Evolutionary conservation across 2,329 filamentous ascomycete species (phyloP).

Genomic region (Aspergillus arachidicola): DNA sequence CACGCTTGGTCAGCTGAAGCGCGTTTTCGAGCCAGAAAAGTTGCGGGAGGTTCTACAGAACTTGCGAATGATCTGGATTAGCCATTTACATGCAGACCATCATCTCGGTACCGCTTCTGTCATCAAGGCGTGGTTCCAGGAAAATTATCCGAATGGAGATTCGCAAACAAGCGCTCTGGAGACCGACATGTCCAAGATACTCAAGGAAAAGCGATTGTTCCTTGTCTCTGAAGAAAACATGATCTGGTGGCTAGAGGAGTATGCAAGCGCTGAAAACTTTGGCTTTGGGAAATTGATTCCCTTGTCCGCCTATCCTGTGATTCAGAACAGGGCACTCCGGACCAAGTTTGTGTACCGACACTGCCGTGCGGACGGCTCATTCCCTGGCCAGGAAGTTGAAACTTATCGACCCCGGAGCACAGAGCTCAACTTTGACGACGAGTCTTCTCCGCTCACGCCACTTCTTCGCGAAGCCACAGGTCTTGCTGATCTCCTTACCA

Average conservation of each 20-base stretch:
- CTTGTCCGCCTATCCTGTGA: slow-evolving; percentile 42
- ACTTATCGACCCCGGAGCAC: slow-evolving; percentile 20
- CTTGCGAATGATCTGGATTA: slow-evolving; percentile 85
- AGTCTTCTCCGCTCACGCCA: slow-evolving; percentile 33
- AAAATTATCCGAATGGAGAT: slow-evolving; percentile 50
- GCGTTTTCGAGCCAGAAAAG: slow-evolving; percentile 68
- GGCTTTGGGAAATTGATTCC: slow-evolving; percentile 64
- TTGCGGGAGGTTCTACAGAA: slow-evolving; percentile 73
- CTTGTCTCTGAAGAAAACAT: slow-evolving; percentile 73
- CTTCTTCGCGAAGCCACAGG: slow-evolving; percentile 58
- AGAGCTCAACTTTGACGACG: slow-evolving; percentile 29
- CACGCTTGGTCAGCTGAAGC: slow-evolving; percentile 82
- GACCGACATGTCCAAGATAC: slow-evolving; percentile 38
- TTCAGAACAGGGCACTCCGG: slow-evolving; percentile 20
- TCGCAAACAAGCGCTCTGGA: slow-evolving; percentile 44
- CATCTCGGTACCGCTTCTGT: slow-evolving; percentile 82
- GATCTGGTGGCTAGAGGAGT: slow-evolving; percentile 76
- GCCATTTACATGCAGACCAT: slow-evolving; percentile 94
- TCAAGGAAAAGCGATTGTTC: slow-evolving; percentile 54
- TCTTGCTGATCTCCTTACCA: slow-evolving; percentile 67
- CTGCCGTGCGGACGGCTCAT: slow-evolving; percentile 29
- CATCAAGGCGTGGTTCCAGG: slow-evolving; percentile 76
- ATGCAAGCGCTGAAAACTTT: slow-evolving; percentile 74
- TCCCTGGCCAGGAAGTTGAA: slow-evolving; percentile 19
- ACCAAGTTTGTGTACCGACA: slow-evolving; percentile 35